A percentile compares a stretch with the other conserved stretches of the same genome.
Conservation (phyloP, 2,329 filamentous ascomycete genomes). For the Graphilbum fragrans region DNA sequence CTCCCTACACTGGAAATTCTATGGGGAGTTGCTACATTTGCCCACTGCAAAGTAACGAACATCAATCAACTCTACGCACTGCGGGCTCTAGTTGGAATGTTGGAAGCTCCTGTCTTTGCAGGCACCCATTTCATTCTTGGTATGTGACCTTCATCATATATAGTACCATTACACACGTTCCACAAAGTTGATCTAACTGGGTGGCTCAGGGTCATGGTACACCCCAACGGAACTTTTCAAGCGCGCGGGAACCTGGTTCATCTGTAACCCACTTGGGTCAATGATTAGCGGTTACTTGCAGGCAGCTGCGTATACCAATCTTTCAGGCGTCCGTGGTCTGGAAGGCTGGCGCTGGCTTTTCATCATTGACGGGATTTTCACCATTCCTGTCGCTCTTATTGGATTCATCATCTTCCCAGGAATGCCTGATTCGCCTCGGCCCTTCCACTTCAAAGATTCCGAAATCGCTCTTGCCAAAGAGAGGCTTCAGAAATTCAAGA, state of each 20-base stretch:
- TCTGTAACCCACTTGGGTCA: conserved; percentile 12
- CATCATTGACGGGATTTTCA: conserved; percentile 47
- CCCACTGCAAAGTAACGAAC: conserved; percentile 16
- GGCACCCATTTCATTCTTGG: conserved; percentile 20
- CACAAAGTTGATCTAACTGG: too few species aligned
- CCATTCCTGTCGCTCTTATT: conserved; percentile 38
- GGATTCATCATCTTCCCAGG: conserved; percentile 33
- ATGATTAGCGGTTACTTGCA: conserved; percentile 29
- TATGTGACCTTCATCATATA: conserved; percentile 2
- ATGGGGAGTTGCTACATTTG: conserved; percentile 20
- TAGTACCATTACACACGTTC: too few species aligned
- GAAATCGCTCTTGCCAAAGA: conserved; percentile 24
- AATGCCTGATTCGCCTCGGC: conserved; percentile 22
- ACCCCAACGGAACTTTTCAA: conserved; percentile 16
- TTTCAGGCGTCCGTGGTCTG: conserved; percentile 36
- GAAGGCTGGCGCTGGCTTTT: conserved; percentile 43
- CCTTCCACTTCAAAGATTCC: conserved; percentile 21
- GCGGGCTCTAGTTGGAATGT: conserved; percentile 19
- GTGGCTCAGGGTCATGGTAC: conserved; percentile 15
- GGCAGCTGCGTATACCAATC: conserved; percentile 39
- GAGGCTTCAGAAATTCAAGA: conserved; percentile 16
- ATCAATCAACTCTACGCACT: conserved; percentile 18
- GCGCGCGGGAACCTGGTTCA: conserved; percentile 12
- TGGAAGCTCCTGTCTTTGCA: conserved; percentile 20
- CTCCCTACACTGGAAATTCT: conserved; percentile 18